A percentile compares a stretch with the other conserved stretches of the same genome.
Conservation (phyloP, 2,329 filamentous ascomycete species). For the Fusarium illudens region DNA sequence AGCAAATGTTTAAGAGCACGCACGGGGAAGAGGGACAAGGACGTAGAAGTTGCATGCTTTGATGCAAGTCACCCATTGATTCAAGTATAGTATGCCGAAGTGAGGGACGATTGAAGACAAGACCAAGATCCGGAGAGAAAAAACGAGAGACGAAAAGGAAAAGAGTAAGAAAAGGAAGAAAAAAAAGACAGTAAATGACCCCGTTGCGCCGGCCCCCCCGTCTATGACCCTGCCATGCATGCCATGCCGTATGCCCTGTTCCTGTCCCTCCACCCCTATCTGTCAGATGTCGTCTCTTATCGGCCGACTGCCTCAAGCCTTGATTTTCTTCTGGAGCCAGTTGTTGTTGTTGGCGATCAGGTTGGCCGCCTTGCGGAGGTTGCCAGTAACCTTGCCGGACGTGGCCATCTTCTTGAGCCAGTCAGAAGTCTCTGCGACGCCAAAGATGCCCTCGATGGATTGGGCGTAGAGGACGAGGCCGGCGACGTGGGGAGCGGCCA, state of each 20-base stretch:
- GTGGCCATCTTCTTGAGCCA: conserved; percentile 54
- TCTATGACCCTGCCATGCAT: neutral
- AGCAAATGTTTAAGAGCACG: neutral
- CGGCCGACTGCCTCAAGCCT: neutral
- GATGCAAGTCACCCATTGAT: neutral
- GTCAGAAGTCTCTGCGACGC: conserved; percentile 47
- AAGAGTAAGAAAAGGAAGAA: neutral
- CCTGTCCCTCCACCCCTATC: neutral
- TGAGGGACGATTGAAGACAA: neutral
- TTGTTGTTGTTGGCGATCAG: conserved; percentile 60
- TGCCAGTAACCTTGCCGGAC: conserved; percentile 50
- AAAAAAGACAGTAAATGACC: neutral
- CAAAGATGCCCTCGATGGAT: conserved; percentile 51
- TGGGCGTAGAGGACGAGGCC: conserved; percentile 63
- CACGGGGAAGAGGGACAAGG: neutral
- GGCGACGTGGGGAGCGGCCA: conserved; percentile 69
- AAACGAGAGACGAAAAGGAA: neutral
- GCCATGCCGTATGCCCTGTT: neutral
- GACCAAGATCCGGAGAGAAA: neutral
- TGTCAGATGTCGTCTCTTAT: neutral
- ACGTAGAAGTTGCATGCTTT: neutral
- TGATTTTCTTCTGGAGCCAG: conserved; percentile 22
- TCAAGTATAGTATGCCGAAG: neutral
- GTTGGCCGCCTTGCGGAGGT: conserved; percentile 54
- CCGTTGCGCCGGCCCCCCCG: neutral